These are phyloP conservation scores for Eragrostis tef DNA, from an alignment of 202 grass and related monocot species.

Conservation along the genomic window DNA sequence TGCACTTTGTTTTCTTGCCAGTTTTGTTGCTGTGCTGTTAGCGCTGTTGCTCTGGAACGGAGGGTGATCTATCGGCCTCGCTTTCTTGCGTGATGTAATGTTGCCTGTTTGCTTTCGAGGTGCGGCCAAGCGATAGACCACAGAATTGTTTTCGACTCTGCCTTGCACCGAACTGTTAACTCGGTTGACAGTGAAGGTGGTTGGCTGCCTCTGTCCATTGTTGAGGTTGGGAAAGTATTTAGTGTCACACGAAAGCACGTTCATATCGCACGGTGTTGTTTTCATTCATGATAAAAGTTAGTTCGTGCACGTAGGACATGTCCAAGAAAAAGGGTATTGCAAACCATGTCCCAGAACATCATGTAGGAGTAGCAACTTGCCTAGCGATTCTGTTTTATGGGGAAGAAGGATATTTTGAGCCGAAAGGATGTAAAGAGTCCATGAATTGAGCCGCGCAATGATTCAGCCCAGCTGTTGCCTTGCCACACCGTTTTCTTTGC, in stretches of 20 bases:
- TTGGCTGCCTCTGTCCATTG: conserved; percentile 3
- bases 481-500: conserved; percentile 11
- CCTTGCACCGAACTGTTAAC: not conserved
- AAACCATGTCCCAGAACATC: too few species aligned
- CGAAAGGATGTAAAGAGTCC: conserved; percentile 42
- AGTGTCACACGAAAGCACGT: not conserved
- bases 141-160: not conserved
- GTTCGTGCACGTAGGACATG: not conserved
- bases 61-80: not conserved
- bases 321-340: too few species aligned
- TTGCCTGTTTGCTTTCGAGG: not conserved
- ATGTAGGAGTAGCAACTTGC: conserved; percentile 5
- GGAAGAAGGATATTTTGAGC: not conserved
- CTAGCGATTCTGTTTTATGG: not conserved
- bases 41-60: not conserved
- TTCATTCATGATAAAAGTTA: not conserved
- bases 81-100: not conserved
- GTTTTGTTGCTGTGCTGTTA: not conserved
- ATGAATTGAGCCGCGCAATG: conserved; percentile 24
- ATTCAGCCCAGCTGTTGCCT: not conserved
- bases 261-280: not conserved
- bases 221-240: too few species aligned
- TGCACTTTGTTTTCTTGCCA: not conserved
- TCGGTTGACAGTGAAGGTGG: not conserved
- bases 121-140: conserved; percentile 4